These are phyloP conservation scores for Hemisphaericaspora xylofermentans DNA, from an alignment of 1,139 yeast genomes.

Conservation along the genomic window DNA sequence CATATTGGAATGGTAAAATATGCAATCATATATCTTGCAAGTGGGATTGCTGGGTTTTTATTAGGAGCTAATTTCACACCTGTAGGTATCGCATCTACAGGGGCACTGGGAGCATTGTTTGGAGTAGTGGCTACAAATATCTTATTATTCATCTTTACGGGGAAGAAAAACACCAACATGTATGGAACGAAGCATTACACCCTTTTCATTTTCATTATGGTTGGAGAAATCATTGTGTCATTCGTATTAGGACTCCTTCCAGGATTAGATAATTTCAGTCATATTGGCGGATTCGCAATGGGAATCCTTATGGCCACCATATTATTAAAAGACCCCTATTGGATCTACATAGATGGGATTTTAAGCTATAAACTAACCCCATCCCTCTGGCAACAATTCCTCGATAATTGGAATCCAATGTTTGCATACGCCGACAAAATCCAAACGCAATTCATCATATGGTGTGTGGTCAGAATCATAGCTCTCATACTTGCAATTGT, in stretches of 20 bases:
- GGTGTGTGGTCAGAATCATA: slow-evolving; percentile 51
- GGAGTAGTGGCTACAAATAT: slow-evolving; percentile 68
- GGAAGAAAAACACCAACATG: slow-evolving; percentile 45
- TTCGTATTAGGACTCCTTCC: slow-evolving; percentile 69
- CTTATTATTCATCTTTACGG: slow-evolving; percentile 57
- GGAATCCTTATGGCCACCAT: slow-evolving; percentile 56
- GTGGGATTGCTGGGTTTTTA: slow-evolving; percentile 69
- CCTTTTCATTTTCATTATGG: slow-evolving; percentile 46
- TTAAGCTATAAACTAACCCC: slow-evolving; percentile 38
- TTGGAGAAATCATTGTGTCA: slow-evolving; percentile 58
- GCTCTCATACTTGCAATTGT: slow-evolving; percentile 49
- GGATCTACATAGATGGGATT: slow-evolving; percentile 44
- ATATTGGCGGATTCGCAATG: slow-evolving; percentile 72
- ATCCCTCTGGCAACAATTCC: slow-evolving; percentile 41
- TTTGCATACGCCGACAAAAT: slow-evolving; percentile 37
- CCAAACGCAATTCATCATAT: slow-evolving; percentile 36
- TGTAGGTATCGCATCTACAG: slow-evolving; percentile 66
- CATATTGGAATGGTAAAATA: slow-evolving; percentile 58
- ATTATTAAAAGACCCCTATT: slow-evolving; percentile 59
- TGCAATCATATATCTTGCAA: slow-evolving; percentile 54
- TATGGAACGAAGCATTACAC: slow-evolving; percentile 44
- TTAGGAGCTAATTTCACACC: slow-evolving; percentile 75
- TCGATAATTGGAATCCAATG: slow-evolving; percentile 44
- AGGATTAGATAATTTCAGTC: slow-evolving; percentile 75
- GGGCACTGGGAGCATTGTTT: slow-evolving; percentile 75